Base-by-base conservation (phyloP, 192 early-diverging fungal genomes). In the Mortierella alpina region DNA sequence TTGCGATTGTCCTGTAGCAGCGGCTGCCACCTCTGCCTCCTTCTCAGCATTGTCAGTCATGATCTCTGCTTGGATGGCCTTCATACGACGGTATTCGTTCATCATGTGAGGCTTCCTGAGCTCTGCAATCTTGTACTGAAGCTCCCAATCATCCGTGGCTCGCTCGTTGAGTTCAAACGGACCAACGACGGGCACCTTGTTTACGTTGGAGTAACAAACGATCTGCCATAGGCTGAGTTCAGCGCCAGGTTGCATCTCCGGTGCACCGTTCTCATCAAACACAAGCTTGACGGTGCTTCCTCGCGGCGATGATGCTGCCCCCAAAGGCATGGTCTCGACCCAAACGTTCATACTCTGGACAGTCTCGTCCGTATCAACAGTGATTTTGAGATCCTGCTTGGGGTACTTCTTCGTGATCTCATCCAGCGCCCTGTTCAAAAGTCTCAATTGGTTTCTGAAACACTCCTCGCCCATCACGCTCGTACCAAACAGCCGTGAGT, bases 401-500 rank as follows among this genome's bases (percentile, higher is more conserved):
- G 91, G 89, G 57, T 88, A 88, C 68, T 89, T 87, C 8, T 84
- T 68, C 3, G 89, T 89, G 1, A 87, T 86, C 7, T 79, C 85
- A 50, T 94, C 88, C 22, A 98, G 70, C 0, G 95, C 72, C 41
- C 85, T 76, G 52, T 92, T 84, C 56, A 96, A 83, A 42, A 95
- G 39, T 17, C 90, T 73, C 12, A 96, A 47, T 11, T 90, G 79
- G 11, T 88, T 74, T 52, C 68, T 82, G 84, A 98, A 98, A 31
- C 89, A 85, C 46, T 92, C 86, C 50, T 91, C 88, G 3, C 92
- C 97, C 54, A 90, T 92, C 13, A 72, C 66, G 48, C 78, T 78
- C 61, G 87, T 90, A 42, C 95, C 94, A 84, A 89, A 97, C 20
- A 98, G 65, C 0, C 88, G 81, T 7, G 78, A 59, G 73, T 98